phyloP scores from a whole-genome alignment of 108 stramenopile genomes.

The Fragilariopsis cylindrus region DNA sequence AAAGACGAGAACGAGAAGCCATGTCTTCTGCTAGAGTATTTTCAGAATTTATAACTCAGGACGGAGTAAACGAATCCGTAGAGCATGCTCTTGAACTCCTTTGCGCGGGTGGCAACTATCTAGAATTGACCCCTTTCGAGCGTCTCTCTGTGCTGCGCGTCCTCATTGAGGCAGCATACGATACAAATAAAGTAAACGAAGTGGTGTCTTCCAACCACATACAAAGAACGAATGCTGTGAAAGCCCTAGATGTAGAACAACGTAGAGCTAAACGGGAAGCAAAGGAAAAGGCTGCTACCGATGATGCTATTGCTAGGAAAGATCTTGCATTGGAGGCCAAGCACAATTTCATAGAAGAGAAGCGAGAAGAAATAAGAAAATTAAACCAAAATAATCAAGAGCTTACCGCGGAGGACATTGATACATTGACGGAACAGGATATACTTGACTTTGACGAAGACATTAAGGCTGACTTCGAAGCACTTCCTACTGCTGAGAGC shows the following conservation, averaged over 20 bases:
- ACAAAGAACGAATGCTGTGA: conserved; percentile 74
- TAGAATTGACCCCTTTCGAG: conserved; percentile 56
- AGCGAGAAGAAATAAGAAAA: conserved; percentile 70
- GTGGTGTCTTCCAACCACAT: conserved; percentile 82
- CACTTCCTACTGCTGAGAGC: conserved; percentile 70
- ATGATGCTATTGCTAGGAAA: conserved; percentile 73
- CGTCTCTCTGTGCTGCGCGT: conserved; percentile 71
- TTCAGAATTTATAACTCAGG: conserved; percentile 51
- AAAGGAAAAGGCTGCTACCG: conserved; percentile 71
- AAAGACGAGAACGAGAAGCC: conserved; percentile 69
- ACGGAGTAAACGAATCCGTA: conserved; percentile 46
- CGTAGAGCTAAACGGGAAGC: conserved; percentile 75
- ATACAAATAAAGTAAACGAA: conserved; percentile 62
- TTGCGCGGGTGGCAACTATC: conserved; percentile 65
- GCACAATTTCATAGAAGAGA: conserved; percentile 76
- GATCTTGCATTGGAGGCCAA: conserved; percentile 69
- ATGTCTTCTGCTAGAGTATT: conserved; percentile 56
- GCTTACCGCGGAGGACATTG: conserved; percentile 69
- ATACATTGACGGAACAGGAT: conserved; percentile 81
- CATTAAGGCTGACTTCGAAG: conserved; percentile 80
- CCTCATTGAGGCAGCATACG: conserved; percentile 84
- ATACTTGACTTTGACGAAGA: conserved; percentile 88
- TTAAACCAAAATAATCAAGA: conserved; percentile 67
- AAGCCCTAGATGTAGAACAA: conserved; percentile 76
- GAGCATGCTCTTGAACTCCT: conserved; percentile 43